A percentile compares a stretch with the other conserved stretches of the same genome.
Conservation (phyloP, 2,329 filamentous ascomycete species). For the Microdochium nivale region DNA sequence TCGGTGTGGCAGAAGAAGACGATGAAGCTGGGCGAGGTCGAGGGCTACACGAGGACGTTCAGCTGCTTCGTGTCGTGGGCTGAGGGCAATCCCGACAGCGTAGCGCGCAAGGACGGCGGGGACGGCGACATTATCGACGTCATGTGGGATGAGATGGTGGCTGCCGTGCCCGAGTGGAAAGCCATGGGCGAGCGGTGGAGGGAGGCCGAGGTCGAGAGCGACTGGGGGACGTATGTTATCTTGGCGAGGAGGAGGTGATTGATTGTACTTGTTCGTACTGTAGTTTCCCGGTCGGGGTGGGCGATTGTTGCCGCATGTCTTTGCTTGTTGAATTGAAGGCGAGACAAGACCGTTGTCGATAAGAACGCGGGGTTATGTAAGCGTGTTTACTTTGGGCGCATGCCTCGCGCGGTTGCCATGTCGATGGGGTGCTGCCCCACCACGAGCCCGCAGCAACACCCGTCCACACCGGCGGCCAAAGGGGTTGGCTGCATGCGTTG, state of each 20-base stretch:
- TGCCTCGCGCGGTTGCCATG: background rate
- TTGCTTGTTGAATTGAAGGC: too few relatives aligned
- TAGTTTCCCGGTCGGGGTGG: background rate
- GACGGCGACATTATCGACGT: conserved; percentile 53
- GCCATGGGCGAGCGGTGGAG: conserved; percentile 38
- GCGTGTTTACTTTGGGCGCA: background rate
- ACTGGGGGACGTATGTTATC: conserved; percentile 54
- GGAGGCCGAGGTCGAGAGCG: conserved; percentile 44
- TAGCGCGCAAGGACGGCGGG: conserved; percentile 43
- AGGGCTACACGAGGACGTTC: conserved; percentile 54
- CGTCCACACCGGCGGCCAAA: background rate
- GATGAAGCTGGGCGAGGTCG: conserved; percentile 47
- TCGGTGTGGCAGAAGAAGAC: conserved; percentile 42
- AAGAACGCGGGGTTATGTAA: background rate
- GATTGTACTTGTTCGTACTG: background rate
- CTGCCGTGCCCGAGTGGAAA: conserved; percentile 43
- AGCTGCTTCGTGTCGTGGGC: conserved; percentile 52
- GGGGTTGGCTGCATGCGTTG: background rate
- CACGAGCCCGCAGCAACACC: background rate
- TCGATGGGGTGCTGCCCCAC: background rate
- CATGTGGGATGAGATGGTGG: conserved; percentile 50
- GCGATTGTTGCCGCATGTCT: background rate
- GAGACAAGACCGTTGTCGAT: background rate
- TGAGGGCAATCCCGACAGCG: conserved; percentile 40
- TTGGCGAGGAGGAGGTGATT: conserved; percentile 38